These are phyloP conservation scores for Fusarium sp. DNA, from an alignment of 2,329 filamentous ascomycete genomes.

Conservation along the genomic window DNA sequence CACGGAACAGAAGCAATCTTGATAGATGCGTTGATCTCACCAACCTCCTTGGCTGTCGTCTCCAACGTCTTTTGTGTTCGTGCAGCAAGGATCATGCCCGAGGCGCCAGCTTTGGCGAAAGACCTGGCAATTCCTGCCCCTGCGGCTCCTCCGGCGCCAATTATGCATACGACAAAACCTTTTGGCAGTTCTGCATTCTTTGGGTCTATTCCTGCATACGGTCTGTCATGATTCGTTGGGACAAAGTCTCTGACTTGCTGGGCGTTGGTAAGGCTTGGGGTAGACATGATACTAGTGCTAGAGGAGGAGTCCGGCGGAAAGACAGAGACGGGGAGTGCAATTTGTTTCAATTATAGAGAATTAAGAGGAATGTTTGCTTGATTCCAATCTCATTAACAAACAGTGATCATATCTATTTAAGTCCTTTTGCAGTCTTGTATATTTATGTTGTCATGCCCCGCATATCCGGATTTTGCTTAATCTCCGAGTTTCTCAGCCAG, in stretches of 20 bases:
- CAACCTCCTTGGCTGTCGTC: neutral
- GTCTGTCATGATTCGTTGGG: neutral
- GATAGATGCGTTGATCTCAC: neutral
- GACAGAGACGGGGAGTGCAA: neutral
- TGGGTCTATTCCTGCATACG: neutral
- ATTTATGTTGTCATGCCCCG: neutral
- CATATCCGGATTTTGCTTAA: neutral
- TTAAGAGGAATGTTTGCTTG: too few relatives aligned
- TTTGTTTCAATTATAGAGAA: rapidly evolving
- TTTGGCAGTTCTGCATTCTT: neutral
- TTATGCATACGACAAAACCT: neutral
- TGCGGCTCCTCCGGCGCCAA: constrained; percentile 14
- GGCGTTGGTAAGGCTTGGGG: neutral
- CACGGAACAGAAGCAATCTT: neutral
- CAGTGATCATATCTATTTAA: too few relatives aligned
- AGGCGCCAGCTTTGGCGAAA: neutral
- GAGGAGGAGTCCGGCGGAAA: neutral
- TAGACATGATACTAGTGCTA: neutral
- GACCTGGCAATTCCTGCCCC: constrained; percentile 4
- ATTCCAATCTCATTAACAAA: neutral
- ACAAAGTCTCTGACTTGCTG: constrained; percentile 13
- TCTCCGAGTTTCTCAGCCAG: neutral
- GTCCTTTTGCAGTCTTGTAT: too few relatives aligned
- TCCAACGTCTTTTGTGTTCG: constrained; percentile 1
- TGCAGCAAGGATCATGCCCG: constrained; percentile 8